Percentiles rank a stretch among this genome's conserved stretches.
phyloP scores from a whole-genome alignment of 148 eudicot species.

The Tetragonia tetragonoides region DNA sequence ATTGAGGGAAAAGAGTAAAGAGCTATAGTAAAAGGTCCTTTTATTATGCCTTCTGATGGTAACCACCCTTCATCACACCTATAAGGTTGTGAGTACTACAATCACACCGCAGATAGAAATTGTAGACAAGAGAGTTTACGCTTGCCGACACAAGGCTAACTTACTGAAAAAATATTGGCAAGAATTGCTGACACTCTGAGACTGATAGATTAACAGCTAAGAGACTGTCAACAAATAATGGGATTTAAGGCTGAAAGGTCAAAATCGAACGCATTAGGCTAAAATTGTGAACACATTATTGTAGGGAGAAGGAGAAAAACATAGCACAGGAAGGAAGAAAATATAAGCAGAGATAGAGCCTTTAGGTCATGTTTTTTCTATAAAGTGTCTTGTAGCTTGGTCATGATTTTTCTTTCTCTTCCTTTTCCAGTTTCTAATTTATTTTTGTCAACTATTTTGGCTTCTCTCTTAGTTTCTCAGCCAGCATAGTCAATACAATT shows the following conservation, averaged over 20 bases:
- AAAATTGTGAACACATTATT: not conserved
- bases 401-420: not conserved
- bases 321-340: not conserved
- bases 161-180: not conserved
- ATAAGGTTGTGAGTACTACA: not conserved
- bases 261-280: not conserved
- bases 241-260: not conserved
- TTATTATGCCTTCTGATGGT: not conserved
- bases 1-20: not conserved
- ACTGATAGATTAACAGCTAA: not conserved
- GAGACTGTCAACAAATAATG: not conserved
- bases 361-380: not conserved
- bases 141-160: not conserved
- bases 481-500: slow-evolving; percentile 8
- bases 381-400: not conserved
- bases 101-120: not conserved
- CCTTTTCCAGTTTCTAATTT: not conserved
- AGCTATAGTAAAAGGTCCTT: not conserved
- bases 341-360: not conserved
- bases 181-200: not conserved
- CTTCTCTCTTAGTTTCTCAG: no score
- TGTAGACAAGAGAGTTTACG: not conserved
- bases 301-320: not conserved
- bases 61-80: not conserved
- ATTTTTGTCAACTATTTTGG: not conserved